Evolutionary conservation across 129 eudicot genomes (phyloP).

Genomic region (Helianthus tuberosus): DNA sequence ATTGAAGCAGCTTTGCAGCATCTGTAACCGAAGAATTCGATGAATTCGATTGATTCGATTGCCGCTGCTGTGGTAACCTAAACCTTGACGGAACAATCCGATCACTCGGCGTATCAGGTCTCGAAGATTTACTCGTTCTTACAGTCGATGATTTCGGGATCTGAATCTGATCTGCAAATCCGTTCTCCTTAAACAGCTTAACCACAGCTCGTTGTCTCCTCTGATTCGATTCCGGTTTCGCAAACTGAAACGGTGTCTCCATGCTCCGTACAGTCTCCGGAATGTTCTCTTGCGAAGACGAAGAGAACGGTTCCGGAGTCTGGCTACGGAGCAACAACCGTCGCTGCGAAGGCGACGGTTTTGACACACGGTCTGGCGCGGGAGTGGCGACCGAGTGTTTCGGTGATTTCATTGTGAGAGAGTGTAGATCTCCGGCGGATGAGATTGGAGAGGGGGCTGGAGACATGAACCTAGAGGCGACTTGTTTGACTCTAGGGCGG

Average conservation of each 20-base stretch:
- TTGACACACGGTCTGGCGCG: constrained; percentile 23
- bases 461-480: constrained; percentile 88
- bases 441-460: constrained; percentile 43
- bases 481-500: constrained; percentile 78
- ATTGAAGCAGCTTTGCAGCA: constrained; percentile 63
- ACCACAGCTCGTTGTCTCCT: constrained; percentile 37
- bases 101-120: constrained; percentile 75
- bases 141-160: constrained; percentile 20
- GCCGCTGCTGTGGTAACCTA: constrained; percentile 26
- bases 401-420: constrained; percentile 28
- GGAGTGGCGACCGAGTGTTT: constrained; percentile 32
- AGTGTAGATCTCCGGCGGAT: constrained; percentile 33
- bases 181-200: constrained; percentile 48
- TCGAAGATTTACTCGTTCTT: constrained; percentile 22
- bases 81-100: constrained; percentile 57
- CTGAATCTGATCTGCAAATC: constrained; percentile 14
- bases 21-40: constrained; percentile 12
- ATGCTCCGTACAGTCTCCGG: constrained; percentile 48
- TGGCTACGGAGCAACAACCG: constrained; percentile 28
- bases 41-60: constrained; percentile 18
- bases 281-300: constrained; percentile 32
- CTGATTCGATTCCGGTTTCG: constrained; percentile 12
- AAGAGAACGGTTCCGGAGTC: constrained; percentile 17
- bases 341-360: constrained; percentile 34
- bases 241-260: constrained; percentile 26